Evolutionary conservation across 2,329 filamentous ascomycete genomes (phyloP).

Genomic region (Penicillium nordicum): DNA sequence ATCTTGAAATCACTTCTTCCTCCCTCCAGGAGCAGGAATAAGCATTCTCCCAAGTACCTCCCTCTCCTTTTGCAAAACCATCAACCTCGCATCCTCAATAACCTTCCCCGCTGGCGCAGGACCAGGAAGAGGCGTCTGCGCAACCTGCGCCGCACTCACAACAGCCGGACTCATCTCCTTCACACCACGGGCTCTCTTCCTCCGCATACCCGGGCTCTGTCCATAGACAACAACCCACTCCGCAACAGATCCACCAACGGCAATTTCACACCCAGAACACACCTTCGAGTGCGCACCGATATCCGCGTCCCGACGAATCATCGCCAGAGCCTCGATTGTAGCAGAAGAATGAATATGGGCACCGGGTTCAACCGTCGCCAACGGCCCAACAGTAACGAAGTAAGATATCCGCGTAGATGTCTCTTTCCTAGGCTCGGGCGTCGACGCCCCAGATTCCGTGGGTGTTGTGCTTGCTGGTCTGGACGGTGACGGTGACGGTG

Average conservation of each 20-base stretch:
- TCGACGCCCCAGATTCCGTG: background rate
- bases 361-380: slow-evolving; percentile 37
- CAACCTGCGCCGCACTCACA: slow-evolving; percentile 16
- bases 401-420: slow-evolving; percentile 34
- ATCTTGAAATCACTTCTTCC: slow-evolving; percentile 26
- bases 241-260: slow-evolving; percentile 56
- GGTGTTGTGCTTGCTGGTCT: background rate
- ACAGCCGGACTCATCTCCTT: slow-evolving; percentile 18
- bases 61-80: slow-evolving; percentile 64
- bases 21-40: slow-evolving; percentile 27
- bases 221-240: slow-evolving; percentile 70
- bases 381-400: slow-evolving; percentile 39
- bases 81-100: slow-evolving; percentile 61
- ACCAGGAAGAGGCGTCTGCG: slow-evolving; percentile 16
- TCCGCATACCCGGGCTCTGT: slow-evolving; percentile 48
- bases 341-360: slow-evolving; percentile 39
- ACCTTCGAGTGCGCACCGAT: slow-evolving; percentile 63
- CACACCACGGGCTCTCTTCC: slow-evolving; percentile 38
- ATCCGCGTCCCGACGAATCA: slow-evolving; percentile 32
- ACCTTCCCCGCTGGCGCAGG: slow-evolving; percentile 53
- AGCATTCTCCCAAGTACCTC: slow-evolving; percentile 66
- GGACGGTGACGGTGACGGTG: slow-evolving; percentile 9
- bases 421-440: slow-evolving; percentile 5
- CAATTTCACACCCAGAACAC: slow-evolving; percentile 60
- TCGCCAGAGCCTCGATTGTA: slow-evolving; percentile 46